Evolutionary conservation across 1,284 basidiomycete species (phyloP), one percentile per base, ranked within the genome.

Genomic region (Ceratobasidium sp.): DNA sequence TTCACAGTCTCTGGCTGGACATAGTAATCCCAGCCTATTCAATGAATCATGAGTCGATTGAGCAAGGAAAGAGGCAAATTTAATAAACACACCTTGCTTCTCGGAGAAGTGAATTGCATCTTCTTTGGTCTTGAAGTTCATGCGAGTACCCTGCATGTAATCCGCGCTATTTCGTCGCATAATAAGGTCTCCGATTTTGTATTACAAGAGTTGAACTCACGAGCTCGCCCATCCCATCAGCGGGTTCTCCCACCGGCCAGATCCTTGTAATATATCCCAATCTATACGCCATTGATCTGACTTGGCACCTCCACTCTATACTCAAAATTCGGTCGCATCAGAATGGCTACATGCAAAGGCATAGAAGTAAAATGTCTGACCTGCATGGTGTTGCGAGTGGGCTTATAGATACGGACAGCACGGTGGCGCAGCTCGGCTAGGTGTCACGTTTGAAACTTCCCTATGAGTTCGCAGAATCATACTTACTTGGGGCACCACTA

Each of bases 181-280:
- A 55, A 55, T 77, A n/a, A 58, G 26, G 53, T 64, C 26, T 64
- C 23, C 58, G 44, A 39, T 63, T 55, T 69, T n/a, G 67, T 26
- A 51, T 44, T 69, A 39, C 3, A 61, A 78, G 73, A 46, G 40
- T 12, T 70, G n/a, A 20, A 89, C 93, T 86, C 84, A 96, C 95
- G 93, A 95, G 86, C 92, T 94, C 0, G 97, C 97, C 91, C 92
- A 99, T 77, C 97, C 97, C 95, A 99, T 99, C 82, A 99, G 86
- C n/a, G 96, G 96, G 85, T 99, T 99, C 89, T 98, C 97, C 97
- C 97, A 99, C 79, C 97, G 90, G 15, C 95, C 97, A 46, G 90
- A 92, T 60, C 97, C 96, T 81, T 92, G 92, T 23, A 99, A 87
- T 78, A 93, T 93, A 83, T 99, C 97, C 89, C 94, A 99, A 86